Evolutionary conservation across 1,284 basidiomycete genomes (phyloP).

Genomic region (Pseudomicrostroma phylloplanum): DNA sequence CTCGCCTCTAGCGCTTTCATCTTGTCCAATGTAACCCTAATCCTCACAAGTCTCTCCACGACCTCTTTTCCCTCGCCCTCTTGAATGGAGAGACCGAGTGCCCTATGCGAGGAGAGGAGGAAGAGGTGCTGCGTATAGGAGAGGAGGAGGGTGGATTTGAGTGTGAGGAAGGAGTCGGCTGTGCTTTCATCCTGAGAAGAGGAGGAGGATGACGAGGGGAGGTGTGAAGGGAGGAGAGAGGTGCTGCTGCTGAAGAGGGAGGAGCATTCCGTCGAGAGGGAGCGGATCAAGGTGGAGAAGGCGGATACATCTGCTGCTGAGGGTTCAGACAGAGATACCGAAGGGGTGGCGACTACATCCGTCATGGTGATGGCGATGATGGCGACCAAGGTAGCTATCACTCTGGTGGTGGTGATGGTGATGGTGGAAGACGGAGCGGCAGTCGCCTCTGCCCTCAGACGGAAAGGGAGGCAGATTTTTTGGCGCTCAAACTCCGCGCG

Average conservation of each 20-base stretch:
- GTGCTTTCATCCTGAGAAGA: conserved; percentile 36
- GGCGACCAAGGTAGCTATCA: not conserved
- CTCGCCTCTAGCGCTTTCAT: conserved; percentile 63
- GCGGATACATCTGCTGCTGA: not conserved
- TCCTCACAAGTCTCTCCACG: conserved; percentile 31
- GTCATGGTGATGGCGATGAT: conserved; percentile 1
- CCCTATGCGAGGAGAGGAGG: conserved; percentile 52
- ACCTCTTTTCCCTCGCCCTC: conserved; percentile 17
- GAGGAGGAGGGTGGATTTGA: conserved; percentile 79
- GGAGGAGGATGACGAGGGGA: too few relatives aligned
- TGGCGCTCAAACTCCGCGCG: too few relatives aligned
- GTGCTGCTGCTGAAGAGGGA: not conserved
- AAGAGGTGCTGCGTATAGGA: conserved; percentile 81
- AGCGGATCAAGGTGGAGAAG: not conserved
- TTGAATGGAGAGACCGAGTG: conserved; percentile 28
- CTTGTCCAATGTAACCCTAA: conserved; percentile 52
- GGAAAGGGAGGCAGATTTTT: too few relatives aligned
- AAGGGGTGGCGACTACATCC: not conserved
- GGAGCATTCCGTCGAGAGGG: not conserved
- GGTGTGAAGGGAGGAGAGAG: not conserved
- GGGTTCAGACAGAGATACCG: too few relatives aligned
- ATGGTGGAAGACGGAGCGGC: too few relatives aligned
- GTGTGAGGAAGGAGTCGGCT: conserved; percentile 81
- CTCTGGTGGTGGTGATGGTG: too few relatives aligned
- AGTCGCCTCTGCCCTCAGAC: too few relatives aligned